phyloP scores from a whole-genome alignment of 495 filamentous ascomycete species.

The Penicillium paradoxum region DNA sequence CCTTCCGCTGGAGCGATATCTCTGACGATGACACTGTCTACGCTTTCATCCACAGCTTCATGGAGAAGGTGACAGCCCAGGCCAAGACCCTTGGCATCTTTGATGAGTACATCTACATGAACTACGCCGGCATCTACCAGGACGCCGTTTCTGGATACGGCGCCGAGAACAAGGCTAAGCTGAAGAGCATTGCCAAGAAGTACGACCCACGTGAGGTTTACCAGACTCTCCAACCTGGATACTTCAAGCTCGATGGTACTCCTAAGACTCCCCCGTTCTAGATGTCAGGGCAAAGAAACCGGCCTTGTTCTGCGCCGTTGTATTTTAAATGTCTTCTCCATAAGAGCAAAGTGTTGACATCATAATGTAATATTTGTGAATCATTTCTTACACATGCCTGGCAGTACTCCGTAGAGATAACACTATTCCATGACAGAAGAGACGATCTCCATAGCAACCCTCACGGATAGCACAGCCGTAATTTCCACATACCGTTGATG shows the following conservation, averaged over 20 bases:
- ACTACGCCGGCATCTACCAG: slow-evolving; percentile 41
- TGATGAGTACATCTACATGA: slow-evolving; percentile 55
- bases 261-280: slow-evolving; percentile 11
- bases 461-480: no score
- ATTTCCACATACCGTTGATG: no score
- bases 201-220: slow-evolving; percentile 39
- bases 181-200: slow-evolving; percentile 29
- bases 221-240: slow-evolving; percentile 36
- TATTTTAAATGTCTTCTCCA: not conserved
- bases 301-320: not conserved
- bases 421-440: no score
- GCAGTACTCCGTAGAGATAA: no score
- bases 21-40: slow-evolving; percentile 30
- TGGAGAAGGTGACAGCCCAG: slow-evolving; percentile 18
- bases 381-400: no score
- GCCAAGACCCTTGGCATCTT: slow-evolving; percentile 39
- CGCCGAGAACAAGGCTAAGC: slow-evolving; percentile 21
- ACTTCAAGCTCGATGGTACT: slow-evolving; percentile 34
- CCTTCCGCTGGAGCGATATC: slow-evolving; percentile 30
- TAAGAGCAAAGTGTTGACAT: not conserved
- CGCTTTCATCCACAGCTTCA: slow-evolving; percentile 18
- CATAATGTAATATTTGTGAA: not conserved
- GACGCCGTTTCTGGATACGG: slow-evolving; percentile 39
- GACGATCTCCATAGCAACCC: no score
- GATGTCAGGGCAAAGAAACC: not conserved